Percentiles rank a stretch among this genome's conserved stretches.
Evolutionary conservation across 805 yeast species (phyloP).

Genomic region (Wickerhamiella domercqiae): DNA sequence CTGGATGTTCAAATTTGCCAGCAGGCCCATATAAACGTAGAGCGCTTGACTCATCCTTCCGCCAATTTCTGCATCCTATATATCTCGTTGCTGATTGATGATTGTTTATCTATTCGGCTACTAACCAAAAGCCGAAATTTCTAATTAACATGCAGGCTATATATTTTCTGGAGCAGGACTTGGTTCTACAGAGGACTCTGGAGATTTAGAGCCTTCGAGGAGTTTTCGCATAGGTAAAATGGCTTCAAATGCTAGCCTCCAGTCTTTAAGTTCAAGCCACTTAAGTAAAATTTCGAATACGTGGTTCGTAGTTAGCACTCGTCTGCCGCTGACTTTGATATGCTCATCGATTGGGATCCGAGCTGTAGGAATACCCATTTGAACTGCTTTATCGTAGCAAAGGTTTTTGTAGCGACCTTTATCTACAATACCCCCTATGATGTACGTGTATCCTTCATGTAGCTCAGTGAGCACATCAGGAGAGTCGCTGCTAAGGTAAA

Average conservation of each 20-base stretch:
- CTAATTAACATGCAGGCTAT: too few relatives aligned
- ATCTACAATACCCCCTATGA: slow-evolving; percentile 93
- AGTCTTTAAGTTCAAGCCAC: slow-evolving; percentile 64
- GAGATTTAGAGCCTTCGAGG: slow-evolving; percentile 12
- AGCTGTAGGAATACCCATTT: slow-evolving; percentile 54
- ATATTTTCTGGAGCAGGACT: too few relatives aligned
- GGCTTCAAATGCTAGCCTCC: slow-evolving; percentile 78
- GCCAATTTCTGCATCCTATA: too few relatives aligned
- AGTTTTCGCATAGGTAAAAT: slow-evolving; percentile 73
- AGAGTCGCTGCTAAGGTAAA: slow-evolving; percentile 81
- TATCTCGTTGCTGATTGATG: too few relatives aligned
- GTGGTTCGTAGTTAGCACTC: slow-evolving; percentile 84
- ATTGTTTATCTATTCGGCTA: too few relatives aligned
- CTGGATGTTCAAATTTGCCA: slow-evolving; percentile 9
- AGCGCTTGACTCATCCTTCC: too few relatives aligned
- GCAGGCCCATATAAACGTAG: slow-evolving; percentile 19
- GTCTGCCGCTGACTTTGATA: slow-evolving; percentile 69
- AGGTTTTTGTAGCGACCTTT: slow-evolving; percentile 75
- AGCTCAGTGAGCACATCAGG: slow-evolving; percentile 49
- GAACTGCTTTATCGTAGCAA: slow-evolving; percentile 68
- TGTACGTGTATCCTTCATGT: slow-evolving; percentile 57
- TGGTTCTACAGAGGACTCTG: neutral
- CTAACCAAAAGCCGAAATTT: too few relatives aligned
- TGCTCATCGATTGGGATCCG: slow-evolving; percentile 78
- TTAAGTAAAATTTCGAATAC: slow-evolving; percentile 77